A percentile compares a stretch with the other conserved stretches of the same genome.
phyloP scores from a whole-genome alignment of 257 asterid genomes.

The Nicotiana benthamiana region DNA sequence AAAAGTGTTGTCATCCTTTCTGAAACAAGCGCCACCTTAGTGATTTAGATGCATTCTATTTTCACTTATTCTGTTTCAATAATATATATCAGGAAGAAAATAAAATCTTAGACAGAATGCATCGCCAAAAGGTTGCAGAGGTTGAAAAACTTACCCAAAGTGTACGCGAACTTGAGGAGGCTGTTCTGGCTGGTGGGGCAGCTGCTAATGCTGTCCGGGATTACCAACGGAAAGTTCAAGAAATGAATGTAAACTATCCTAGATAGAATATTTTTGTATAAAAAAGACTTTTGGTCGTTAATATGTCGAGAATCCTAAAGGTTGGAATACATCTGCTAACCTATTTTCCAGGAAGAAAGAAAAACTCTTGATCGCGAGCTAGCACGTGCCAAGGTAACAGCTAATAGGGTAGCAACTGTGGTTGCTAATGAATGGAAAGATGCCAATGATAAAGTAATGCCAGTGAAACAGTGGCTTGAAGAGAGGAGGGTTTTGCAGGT shows the following conservation, averaged over 20 bases:
- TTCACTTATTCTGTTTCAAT: constrained; percentile 1
- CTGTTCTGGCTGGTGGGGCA: constrained; percentile 97
- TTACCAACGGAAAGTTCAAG: constrained; percentile 97
- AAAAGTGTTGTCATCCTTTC: not conserved
- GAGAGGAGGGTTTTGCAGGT: constrained; percentile 95
- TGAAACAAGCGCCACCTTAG: not conserved
- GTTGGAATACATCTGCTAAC: constrained; percentile 13
- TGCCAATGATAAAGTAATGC: constrained; percentile 96
- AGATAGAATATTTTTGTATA: not conserved
- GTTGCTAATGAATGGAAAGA: constrained; percentile 99
- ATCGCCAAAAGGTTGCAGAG: constrained; percentile 93
- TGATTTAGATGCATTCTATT: not conserved
- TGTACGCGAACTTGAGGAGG: constrained; percentile 97
- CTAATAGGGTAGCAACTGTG: constrained; percentile 95
- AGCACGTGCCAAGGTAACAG: constrained; percentile 96
- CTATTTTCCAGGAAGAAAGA: constrained; percentile 66
- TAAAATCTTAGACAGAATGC: constrained; percentile 86
- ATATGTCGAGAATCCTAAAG: not conserved
- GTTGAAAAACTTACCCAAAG: constrained; percentile 94
- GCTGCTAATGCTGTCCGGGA: constrained; percentile 99
- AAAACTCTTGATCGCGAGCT: constrained; percentile 95
- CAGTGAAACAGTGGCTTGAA: constrained; percentile 95
- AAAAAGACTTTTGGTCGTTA: not conserved
- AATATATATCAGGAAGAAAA: constrained; percentile 70
- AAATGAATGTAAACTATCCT: constrained; percentile 65